phyloP scores from a whole-genome alignment of 1,139 yeast genomes.

The Hansenula anomala region DNA sequence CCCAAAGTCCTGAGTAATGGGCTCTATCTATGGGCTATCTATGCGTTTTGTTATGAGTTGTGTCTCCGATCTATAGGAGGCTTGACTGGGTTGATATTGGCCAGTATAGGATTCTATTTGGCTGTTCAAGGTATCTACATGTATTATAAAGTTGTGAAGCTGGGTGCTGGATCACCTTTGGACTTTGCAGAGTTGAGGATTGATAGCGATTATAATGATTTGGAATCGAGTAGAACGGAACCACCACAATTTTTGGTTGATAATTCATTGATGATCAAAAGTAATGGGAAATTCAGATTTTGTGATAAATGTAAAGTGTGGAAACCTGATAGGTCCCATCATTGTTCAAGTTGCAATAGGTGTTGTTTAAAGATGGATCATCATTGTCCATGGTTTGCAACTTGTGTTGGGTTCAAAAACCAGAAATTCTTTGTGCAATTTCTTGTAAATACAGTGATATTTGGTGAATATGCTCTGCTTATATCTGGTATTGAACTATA shows the following conservation, averaged over 20 bases:
- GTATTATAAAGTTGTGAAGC: constrained; percentile 48
- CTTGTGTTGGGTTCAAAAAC: constrained; percentile 80
- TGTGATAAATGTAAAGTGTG: constrained; percentile 75
- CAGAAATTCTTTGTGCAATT: constrained; percentile 80
- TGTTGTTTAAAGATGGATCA: constrained; percentile 85
- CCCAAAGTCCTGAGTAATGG: constrained; percentile 55
- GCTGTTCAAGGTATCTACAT: constrained; percentile 31
- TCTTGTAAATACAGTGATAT: constrained; percentile 50
- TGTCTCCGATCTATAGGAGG: constrained; percentile 23
- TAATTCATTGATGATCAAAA: constrained; percentile 34
- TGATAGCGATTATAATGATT: constrained; percentile 21
- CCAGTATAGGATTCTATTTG: constrained; percentile 11
- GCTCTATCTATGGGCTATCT: constrained; percentile 56
- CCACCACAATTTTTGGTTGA: constrained; percentile 35
- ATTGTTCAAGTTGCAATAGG: constrained; percentile 66
- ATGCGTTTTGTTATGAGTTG: constrained; percentile 32
- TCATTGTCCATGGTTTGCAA: constrained; percentile 96
- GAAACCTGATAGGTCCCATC: constrained; percentile 95
- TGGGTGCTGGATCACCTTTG: constrained; percentile 64
- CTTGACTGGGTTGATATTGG: constrained; percentile 11
- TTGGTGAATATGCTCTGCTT: constrained; percentile 37
- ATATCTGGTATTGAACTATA: constrained; percentile 40
- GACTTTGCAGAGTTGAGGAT: constrained; percentile 38
- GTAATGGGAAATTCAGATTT: constrained; percentile 43
- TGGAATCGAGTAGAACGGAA: constrained; percentile 24